Evolutionary conservation across 2,329 filamentous ascomycete species (phyloP), one percentile per base, ranked within the genome.

Genomic region (Fusarium concolor): DNA sequence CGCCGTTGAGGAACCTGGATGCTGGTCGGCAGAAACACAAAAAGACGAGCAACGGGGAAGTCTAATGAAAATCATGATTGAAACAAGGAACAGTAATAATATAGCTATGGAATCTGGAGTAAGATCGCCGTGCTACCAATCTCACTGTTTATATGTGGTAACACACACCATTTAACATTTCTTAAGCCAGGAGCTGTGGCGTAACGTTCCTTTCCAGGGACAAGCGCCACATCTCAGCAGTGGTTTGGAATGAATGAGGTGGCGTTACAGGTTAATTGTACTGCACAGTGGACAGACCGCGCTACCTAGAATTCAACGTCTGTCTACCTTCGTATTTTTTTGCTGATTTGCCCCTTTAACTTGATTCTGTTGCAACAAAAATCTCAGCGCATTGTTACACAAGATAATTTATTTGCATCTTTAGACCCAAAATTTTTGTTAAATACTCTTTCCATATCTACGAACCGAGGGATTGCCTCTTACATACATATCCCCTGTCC

Each of bases 271-370:
- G 20, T 54, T 6, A 42, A 41, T 35, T 53, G 33, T 31, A 15
- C 24, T 53, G 20, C 43, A 10, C 26, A 50, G 29, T 57, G 58
- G 39, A 22, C 35, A 62, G 26, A 28, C 52, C 38, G 44, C 60
- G 63, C 63, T 62, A 55, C 9, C 28, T 29, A 24, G 52, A 51
- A 55, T 45, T 39, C 28, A 29, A 42, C 29, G 20, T 43, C 28
- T 39, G 29, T 43, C 28, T 39, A 29, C 37, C 33, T 45, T 41
- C 26, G 24, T 49, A 33, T 52, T 45, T 54, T 41, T 41, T 35
- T 37, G 29, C 20, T 49, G 62, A 56, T 70, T 64, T 63, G 57
- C 53, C 66, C 58, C 57, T 54, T 68, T 53, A 45, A 46, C 24
- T 37, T 53, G 41, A 50, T 31, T 31, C 50, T 42, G 47, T 38